Base-by-base conservation (phyloP, 495 filamentous ascomycete species). In the Rhizodiscina lignyota region DNA sequence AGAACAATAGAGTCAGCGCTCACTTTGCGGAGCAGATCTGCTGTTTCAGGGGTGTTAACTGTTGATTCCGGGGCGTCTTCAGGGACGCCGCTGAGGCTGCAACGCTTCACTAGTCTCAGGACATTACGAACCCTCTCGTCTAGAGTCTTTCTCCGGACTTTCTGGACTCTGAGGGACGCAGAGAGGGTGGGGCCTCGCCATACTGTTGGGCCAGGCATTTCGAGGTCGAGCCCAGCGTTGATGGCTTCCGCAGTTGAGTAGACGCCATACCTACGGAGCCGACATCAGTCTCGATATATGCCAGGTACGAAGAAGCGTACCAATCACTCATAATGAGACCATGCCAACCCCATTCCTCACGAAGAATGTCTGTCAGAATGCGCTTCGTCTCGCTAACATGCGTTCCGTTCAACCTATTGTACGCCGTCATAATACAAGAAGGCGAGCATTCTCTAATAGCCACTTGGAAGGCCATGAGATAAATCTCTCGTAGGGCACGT, bases 401-500 rank as follows among this genome's bases (percentile, higher is more conserved):
- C 8, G 24, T 27, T 27, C 24, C 24, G 24, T 27, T 27, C 24
- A 27, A 8, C 24, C 13, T 27, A 13, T 27, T 27, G 24, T 27
- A 27, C 8, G 24, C 24, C 8, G 24, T 27, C 78, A 83, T 83
- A 27, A 82, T 60, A 35, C 70, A 70, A 10, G 65, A 63, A 1
- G 73, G 68, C 30, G 67, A 58, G 15, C 66, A 61, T 30, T 79
- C 72, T 4, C 71, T 60, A 43, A 77, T 58, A 1, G 70, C 74
- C 36, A 79, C 52, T 50, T 80, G 73, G 50, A 82, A 83, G 0
- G 78, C 72, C 47, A 75, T 43, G 5, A 74, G 57, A 44, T 83
- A 84, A n/a, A 83, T 74, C 56, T 86, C 80, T 20, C 77, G 67
- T 48, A 86, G 48, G 12, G 80, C 74, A 16, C 81, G 65, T 30